Evolutionary conservation across 2,329 filamentous ascomycete species (phyloP).

Genomic region (Xylariaceae sp.): DNA sequence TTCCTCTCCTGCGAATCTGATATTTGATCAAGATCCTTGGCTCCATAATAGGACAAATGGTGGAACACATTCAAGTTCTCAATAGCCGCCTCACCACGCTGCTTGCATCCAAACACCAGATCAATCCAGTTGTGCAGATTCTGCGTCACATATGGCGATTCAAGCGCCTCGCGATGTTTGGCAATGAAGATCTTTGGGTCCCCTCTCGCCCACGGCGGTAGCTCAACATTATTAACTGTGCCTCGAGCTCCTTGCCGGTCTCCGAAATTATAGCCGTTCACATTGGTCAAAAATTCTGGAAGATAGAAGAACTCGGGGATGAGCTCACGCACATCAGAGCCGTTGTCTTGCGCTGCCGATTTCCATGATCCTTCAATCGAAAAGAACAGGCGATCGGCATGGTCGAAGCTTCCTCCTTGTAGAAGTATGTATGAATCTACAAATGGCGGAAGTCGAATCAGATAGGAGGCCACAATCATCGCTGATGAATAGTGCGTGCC

Average conservation of each 20-base stretch:
- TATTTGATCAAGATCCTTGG: constrained; percentile 88
- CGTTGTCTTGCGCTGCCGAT: constrained; percentile 83
- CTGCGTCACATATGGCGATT: constrained; percentile 87
- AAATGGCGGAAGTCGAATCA: constrained; percentile 92
- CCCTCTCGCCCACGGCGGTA: constrained; percentile 97
- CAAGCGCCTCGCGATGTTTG: constrained; percentile 91
- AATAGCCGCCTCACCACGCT: constrained; percentile 85
- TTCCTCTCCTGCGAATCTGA: constrained; percentile 81
- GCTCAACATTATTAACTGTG: constrained; percentile 75
- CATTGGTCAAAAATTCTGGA: constrained; percentile 89
- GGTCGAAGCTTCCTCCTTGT: constrained; percentile 94
- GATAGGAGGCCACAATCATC: constrained; percentile 96
- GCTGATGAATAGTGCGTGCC: constrained; percentile 98
- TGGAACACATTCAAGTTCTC: constrained; percentile 95
- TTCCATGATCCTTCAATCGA: constrained; percentile 88
- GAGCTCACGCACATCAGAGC: constrained; percentile 89
- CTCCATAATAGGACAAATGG: constrained; percentile 89
- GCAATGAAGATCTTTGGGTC: constrained; percentile 93
- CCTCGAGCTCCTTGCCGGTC: constrained; percentile 74
- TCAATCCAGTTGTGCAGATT: constrained; percentile 95
- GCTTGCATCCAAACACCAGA: constrained; percentile 88
- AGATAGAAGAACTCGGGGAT: constrained; percentile 98
- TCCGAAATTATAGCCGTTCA: constrained; percentile 93
- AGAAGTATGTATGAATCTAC: constrained; percentile 92
- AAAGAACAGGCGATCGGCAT: constrained; percentile 92